A percentile compares a stretch with the other conserved stretches of the same genome.
Evolutionary conservation across 139 green algal species (phyloP).

Genomic region (Chlamydomonas sp.): DNA sequence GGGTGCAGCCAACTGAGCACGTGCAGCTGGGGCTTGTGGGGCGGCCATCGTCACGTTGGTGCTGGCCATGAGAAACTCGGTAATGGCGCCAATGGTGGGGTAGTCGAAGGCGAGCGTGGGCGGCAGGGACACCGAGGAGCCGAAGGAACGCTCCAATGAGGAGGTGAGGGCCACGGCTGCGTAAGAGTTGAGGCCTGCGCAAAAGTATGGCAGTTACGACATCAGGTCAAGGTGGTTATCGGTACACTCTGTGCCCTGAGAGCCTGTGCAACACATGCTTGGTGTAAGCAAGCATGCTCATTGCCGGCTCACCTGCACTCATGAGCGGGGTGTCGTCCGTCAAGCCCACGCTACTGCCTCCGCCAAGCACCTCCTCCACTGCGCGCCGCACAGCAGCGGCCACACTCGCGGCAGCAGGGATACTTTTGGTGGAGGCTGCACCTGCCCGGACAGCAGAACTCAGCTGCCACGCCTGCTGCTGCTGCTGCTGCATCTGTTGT

Average conservation of each 20-base stretch:
- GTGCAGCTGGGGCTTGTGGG: background rate
- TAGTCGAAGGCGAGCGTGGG: constrained; percentile 73
- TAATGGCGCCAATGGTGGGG: constrained; percentile 62
- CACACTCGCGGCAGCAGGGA: background rate
- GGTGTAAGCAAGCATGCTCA: too few relatives aligned
- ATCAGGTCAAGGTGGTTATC: too few relatives aligned
- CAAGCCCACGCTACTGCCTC: background rate
- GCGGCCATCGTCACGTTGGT: background rate
- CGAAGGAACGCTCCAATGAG: constrained; percentile 48
- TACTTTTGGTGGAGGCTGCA: too few relatives aligned
- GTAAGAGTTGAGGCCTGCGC: constrained; percentile 54
- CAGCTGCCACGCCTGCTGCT: background rate
- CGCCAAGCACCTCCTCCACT: constrained; percentile 9
- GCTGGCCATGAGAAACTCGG: constrained; percentile 43
- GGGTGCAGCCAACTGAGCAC: too few relatives aligned
- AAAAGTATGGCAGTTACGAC: too few relatives aligned
- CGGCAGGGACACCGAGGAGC: constrained; percentile 37
- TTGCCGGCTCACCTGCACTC: constrained; percentile 3
- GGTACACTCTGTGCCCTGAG: too few relatives aligned
- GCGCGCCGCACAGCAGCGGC: constrained; percentile 3
- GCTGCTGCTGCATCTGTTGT: too few relatives aligned
- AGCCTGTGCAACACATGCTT: too few relatives aligned
- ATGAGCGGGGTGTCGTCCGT: constrained; percentile 30
- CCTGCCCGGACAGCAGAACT: too few relatives aligned
- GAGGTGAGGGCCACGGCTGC: constrained; percentile 61